Evolutionary conservation across 1,284 basidiomycete genomes (phyloP), one percentile per base, ranked within the genome.

Genomic region (Leccinum subatratum): DNA sequence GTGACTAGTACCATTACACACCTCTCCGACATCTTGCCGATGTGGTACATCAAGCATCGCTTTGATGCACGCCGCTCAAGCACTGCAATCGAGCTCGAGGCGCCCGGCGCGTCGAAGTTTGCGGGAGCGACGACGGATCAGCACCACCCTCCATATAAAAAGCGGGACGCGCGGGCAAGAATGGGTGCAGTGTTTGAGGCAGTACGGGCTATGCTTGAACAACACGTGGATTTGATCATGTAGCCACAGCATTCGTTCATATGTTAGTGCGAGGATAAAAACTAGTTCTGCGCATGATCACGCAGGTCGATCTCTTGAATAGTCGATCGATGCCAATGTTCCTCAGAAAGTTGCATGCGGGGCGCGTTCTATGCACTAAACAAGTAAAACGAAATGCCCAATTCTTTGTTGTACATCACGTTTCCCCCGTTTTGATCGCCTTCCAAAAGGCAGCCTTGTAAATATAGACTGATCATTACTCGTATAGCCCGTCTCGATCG

Each of bases 401-500:
- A 11, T 28, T n/a, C 60, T 61, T n/a, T 3, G 11, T 28, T 14
- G n/a, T 58, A 61, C 45, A 30, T 30, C 18, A n/a, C 25, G 61
- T 61, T 8, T 14, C 20, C 28, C 2, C n/a, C 28, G n/a, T 57
- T 57, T 74, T 94, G 11, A 85, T 94, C 4, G 93, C 94, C 1
- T 87, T 92, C 91, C 91, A 95, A 78, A 94, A 94, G 3, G 87
- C 87, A 3, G 92, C 83, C 70, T 90, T 85, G 77, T 98, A 98
- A 20, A 91, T 83, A 73, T 94, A 25, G 87, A 88, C 68, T 89
- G 83, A 6, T 86, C 81, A 72, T 95, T 93, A 69, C 88, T 93
- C 7, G 95, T 96, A 75, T 98, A 99, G 3, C 92, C 92, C 20
- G 94, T 91, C 68, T 88, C 83, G 63, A 98, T 86, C 32, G 85